These are phyloP conservation scores for Ascochyta rabiei DNA, from an alignment of 2,329 filamentous ascomycete species.

Conservation along the genomic window DNA sequence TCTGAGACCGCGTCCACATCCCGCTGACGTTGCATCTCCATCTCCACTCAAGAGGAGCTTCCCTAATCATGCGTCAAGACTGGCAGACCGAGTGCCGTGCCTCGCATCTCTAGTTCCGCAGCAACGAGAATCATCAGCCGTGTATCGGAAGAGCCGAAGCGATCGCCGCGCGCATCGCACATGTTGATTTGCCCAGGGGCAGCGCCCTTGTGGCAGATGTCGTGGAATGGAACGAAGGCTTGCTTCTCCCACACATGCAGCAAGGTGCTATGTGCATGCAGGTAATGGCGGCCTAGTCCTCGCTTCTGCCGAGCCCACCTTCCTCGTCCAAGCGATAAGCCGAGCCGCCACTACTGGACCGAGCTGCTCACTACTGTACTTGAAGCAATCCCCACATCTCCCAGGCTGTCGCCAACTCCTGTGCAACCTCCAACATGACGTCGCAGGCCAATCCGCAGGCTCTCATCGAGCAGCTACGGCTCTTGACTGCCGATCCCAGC, in stretches of 20 bases:
- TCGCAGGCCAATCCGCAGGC: neutral
- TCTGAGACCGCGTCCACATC: slow-evolving; percentile 1
- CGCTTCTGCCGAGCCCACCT: neutral
- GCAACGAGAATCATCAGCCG: neutral
- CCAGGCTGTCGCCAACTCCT: neutral
- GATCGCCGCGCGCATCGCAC: neutral
- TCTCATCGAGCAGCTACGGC: slow-evolving; percentile 8
- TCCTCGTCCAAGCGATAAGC: neutral
- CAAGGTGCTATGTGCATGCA: neutral
- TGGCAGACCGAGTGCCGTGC: too few relatives aligned
- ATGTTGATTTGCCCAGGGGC: neutral
- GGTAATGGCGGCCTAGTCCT: neutral
- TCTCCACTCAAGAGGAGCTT: neutral
- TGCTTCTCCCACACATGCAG: neutral
- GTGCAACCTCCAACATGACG: neutral
- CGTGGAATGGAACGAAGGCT: neutral
- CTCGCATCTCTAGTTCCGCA: too few relatives aligned
- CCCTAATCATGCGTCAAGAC: too few relatives aligned
- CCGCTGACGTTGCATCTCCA: neutral
- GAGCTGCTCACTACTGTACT: neutral
- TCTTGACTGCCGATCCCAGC: neutral
- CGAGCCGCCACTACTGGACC: neutral
- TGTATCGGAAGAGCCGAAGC: neutral
- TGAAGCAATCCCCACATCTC: neutral
- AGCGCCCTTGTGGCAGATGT: neutral